A percentile compares a stretch with the other conserved stretches of the same genome.
Evolutionary conservation across 805 yeast species (phyloP).

Genomic region (Starmerella potacharoeniae): DNA sequence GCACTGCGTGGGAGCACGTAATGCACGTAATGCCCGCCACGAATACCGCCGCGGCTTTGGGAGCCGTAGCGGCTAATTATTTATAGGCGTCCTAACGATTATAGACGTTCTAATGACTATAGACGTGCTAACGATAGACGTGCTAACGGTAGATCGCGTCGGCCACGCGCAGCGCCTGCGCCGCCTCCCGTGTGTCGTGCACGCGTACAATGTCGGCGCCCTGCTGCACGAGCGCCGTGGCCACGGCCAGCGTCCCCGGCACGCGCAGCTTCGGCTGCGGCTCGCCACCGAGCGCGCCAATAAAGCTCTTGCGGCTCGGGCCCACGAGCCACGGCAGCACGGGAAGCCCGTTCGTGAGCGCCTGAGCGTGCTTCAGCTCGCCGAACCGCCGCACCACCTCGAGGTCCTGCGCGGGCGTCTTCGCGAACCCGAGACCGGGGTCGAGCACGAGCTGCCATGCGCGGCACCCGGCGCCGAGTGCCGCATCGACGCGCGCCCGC

Average conservation of each 20-base stretch:
- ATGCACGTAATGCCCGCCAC: too few relatives aligned
- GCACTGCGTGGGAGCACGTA: too few relatives aligned
- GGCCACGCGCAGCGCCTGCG: conserved; percentile 46
- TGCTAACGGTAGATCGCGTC: conserved; percentile 52
- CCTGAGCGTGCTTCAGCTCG: conserved; percentile 22
- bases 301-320: conserved; percentile 77
- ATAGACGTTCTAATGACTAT: too few relatives aligned
- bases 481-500: conserved; percentile 41
- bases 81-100: not conserved
- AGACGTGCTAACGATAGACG: not conserved
- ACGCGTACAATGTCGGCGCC: conserved; percentile 76
- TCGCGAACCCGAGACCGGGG: conserved; percentile 98
- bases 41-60: too few relatives aligned
- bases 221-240: conserved; percentile 60
- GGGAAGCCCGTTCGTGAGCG: conserved; percentile 17
- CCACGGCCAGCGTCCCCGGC: conserved; percentile 64
- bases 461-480: conserved; percentile 50
- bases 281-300: conserved; percentile 61
- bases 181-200: conserved; percentile 61
- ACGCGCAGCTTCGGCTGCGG: conserved; percentile 49
- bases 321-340: conserved; percentile 68
- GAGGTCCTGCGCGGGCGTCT: conserved; percentile 58
- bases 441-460: conserved; percentile 89
- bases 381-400: conserved; percentile 39
- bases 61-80: not conserved